These are phyloP conservation scores for Colletotrichum agaves DNA, from an alignment of 2,329 filamentous ascomycete genomes.

Conservation along the genomic window DNA sequence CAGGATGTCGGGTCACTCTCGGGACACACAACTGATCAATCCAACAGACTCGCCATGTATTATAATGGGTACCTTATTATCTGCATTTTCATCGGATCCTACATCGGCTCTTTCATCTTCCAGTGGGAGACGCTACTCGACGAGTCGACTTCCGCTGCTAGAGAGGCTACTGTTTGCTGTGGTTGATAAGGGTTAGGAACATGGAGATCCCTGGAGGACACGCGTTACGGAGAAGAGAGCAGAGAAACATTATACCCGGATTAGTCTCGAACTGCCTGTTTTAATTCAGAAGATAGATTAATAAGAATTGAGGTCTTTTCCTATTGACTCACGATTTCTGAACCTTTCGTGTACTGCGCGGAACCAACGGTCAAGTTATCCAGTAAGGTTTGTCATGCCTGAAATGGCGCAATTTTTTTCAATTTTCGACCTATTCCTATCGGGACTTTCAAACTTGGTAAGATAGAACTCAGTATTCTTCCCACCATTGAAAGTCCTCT, in stretches of 20 bases:
- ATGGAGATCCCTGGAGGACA: background rate
- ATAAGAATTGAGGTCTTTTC: too few species aligned
- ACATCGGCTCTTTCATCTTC: slow-evolving; percentile 77
- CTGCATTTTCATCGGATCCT: slow-evolving; percentile 81
- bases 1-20: background rate
- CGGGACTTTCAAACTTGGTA: too few species aligned
- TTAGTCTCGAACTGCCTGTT: too few species aligned
- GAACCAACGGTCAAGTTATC: too few species aligned
- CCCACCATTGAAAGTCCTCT: too few species aligned
- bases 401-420: too few species aligned
- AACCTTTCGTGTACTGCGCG: too few species aligned
- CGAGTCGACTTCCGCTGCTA: slow-evolving; percentile 47
- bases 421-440: too few species aligned
- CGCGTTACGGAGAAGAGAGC: background rate
- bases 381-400: too few species aligned
- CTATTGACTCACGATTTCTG: too few species aligned
- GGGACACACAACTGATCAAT: slow-evolving; percentile 5
- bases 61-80: slow-evolving; percentile 82
- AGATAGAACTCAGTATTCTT: too few species aligned
- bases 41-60: slow-evolving; percentile 62
- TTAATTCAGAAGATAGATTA: too few species aligned
- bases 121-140: slow-evolving; percentile 69
- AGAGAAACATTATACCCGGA: background rate
- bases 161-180: slow-evolving; percentile 55
- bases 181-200: slow-evolving; percentile 41